Percentiles rank a stretch among this genome's conserved stretches.
Conservation (phyloP, 371 early-diverging fungal species). For the Mortierella sp. region DNA sequence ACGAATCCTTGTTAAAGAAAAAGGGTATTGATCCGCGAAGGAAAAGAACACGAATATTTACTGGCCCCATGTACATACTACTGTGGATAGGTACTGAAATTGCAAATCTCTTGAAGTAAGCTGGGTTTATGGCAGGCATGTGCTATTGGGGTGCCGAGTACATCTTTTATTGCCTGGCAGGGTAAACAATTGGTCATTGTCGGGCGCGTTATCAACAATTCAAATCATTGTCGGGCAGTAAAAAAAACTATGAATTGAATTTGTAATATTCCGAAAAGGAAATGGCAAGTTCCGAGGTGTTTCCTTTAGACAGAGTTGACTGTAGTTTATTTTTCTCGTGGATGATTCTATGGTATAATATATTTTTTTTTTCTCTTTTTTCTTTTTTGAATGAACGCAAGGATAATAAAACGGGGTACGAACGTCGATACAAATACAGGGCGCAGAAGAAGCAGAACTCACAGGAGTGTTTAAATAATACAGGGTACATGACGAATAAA, state of each 20-base stretch:
- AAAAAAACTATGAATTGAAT: too few relatives aligned
- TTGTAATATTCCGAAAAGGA: too few relatives aligned
- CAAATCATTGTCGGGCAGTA: neutral
- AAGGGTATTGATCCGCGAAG: neutral
- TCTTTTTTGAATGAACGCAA: too few relatives aligned
- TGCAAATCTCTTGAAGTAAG: neutral
- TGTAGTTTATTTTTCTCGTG: neutral
- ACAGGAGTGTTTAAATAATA: conserved; percentile 6
- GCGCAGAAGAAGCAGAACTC: neutral
- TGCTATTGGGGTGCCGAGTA: neutral
- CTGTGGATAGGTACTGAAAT: neutral
- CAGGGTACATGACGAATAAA: conserved; percentile 1
- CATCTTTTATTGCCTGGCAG: neutral
- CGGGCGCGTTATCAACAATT: neutral
- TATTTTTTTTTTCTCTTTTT: neutral
- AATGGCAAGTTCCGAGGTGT: neutral
- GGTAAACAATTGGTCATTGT: conserved; percentile 24
- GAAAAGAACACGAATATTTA: neutral
- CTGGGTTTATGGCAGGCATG: conserved; percentile 4
- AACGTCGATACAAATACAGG: neutral
- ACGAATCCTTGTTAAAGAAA: too few relatives aligned
- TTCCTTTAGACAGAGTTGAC: neutral
- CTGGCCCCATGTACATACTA: neutral
- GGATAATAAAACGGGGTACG: neutral
- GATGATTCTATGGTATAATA: conserved; percentile 8